Percentiles rank a stretch among this genome's conserved stretches.
phyloP scores from a whole-genome alignment of 345 rosid genomes.

The Arabidopsis thaliana region DNA sequence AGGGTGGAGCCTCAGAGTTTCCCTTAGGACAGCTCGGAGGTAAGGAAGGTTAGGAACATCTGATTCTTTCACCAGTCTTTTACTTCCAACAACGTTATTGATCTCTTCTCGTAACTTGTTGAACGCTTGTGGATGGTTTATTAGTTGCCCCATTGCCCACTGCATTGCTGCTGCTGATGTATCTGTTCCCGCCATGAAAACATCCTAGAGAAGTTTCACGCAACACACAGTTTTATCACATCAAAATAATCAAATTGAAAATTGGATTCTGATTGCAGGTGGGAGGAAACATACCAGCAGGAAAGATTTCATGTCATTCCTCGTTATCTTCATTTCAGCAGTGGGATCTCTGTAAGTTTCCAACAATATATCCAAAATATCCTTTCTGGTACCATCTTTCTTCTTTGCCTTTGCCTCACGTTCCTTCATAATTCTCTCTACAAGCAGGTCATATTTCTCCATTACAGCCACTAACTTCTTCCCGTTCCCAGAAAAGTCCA shows the following conservation, averaged over 20 bases:
- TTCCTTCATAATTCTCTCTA: slow-evolving; percentile 63
- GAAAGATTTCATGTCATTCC: slow-evolving; percentile 68
- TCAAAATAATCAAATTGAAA: not conserved
- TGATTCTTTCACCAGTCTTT: slow-evolving; percentile 46
- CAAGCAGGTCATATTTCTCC: slow-evolving; percentile 52
- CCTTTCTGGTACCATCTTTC: slow-evolving; percentile 35
- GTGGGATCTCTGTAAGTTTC: slow-evolving; percentile 50
- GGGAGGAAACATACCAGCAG: slow-evolving; percentile 57
- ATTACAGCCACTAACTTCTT: slow-evolving; percentile 53
- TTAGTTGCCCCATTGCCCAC: slow-evolving; percentile 63
- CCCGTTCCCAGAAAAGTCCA: slow-evolving; percentile 69
- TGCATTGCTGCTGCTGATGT: slow-evolving; percentile 60
- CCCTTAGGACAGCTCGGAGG: slow-evolving; percentile 54
- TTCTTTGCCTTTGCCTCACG: slow-evolving; percentile 50
- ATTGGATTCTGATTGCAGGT: slow-evolving; percentile 50
- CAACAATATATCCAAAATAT: slow-evolving; percentile 44
- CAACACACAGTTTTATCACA: slow-evolving; percentile 16
- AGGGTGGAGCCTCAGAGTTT: slow-evolving; percentile 47
- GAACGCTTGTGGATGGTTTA: slow-evolving; percentile 50
- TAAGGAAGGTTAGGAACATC: slow-evolving; percentile 50
- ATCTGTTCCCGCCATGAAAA: slow-evolving; percentile 60
- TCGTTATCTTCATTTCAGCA: slow-evolving; percentile 61
- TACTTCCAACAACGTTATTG: slow-evolving; percentile 46
- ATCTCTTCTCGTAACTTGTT: slow-evolving; percentile 53
- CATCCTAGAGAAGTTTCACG: slow-evolving; percentile 38